Evolutionary conservation across 179 eudicot genomes (phyloP).

Genomic region (Camellia oleifera): DNA sequence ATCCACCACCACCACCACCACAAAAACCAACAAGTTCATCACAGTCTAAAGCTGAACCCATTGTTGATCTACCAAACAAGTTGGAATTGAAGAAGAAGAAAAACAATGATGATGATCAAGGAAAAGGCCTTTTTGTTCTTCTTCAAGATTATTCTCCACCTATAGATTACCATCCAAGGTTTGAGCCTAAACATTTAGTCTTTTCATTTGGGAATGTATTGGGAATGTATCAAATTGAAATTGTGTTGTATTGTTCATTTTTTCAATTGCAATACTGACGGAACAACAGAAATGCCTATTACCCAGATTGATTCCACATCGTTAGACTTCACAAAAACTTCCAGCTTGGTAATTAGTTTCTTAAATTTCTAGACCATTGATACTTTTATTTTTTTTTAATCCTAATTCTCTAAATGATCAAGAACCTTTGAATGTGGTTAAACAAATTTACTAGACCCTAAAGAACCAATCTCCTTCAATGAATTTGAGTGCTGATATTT

Average conservation of each 20-base stretch:
- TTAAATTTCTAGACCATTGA: neutral
- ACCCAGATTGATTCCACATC: neutral
- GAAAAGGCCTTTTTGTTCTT: conserved; percentile 11
- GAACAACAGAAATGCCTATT: neutral
- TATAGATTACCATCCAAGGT: conserved; percentile 2
- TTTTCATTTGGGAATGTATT: neutral
- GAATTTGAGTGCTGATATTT: neutral
- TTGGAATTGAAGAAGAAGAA: neutral
- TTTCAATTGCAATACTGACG: conserved; percentile 4
- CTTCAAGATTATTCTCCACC: conserved; percentile 11
- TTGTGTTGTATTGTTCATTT: neutral
- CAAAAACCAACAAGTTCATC: too few relatives aligned
- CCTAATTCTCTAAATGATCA: neutral
- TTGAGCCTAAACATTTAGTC: neutral
- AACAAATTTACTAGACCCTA: neutral
- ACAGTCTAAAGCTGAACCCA: neutral
- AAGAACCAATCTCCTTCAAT: neutral
- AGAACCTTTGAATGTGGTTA: neutral
- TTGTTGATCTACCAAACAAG: neutral
- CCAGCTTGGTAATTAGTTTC: conserved; percentile 3
- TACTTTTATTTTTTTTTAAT: neutral
- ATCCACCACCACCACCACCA: neutral
- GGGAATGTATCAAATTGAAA: neutral
- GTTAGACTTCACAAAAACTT: neutral
- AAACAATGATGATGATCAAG: neutral